phyloP scores from a whole-genome alignment of 495 filamentous ascomycete species.

The Penicillium angulare region DNA sequence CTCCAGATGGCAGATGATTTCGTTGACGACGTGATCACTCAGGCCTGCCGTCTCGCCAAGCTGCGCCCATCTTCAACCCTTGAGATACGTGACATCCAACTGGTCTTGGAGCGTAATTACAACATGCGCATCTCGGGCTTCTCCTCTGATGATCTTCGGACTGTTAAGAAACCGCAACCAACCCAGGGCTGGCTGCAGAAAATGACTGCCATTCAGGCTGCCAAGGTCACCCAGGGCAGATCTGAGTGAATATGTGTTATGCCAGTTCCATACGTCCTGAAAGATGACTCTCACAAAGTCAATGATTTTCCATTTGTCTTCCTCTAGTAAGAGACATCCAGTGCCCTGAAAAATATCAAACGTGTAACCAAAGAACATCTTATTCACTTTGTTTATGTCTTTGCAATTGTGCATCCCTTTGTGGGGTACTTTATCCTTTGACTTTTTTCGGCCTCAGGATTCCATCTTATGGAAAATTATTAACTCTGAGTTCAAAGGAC shows the following conservation, averaged over 20 bases:
- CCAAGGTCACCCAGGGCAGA: constrained; percentile 63
- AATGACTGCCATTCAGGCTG: constrained; percentile 92
- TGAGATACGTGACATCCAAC: constrained; percentile 90
- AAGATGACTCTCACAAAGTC: too few species aligned
- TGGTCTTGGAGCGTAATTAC: constrained; percentile 93
- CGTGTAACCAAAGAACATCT: not conserved
- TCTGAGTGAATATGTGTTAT: constrained; percentile 30
- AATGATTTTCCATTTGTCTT: too few species aligned
- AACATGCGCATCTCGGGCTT: constrained; percentile 98
- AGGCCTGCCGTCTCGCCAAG: constrained; percentile 89
- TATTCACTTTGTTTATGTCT: not conserved
- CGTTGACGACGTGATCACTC: constrained; percentile 82
- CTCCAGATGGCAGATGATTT: constrained; percentile 92
- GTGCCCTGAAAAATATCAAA: not conserved
- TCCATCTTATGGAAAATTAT: too few species aligned
- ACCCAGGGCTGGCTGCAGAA: constrained; percentile 86
- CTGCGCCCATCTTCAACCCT: constrained; percentile 82
- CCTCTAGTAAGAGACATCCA: too few species aligned
- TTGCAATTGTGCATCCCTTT: too few species aligned
- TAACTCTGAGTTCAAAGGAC: too few species aligned
- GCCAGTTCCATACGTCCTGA: not conserved
- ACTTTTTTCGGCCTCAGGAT: too few species aligned
- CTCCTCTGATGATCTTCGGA: constrained; percentile 88
- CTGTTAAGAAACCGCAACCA: constrained; percentile 87
- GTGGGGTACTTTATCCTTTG: too few species aligned